These are phyloP conservation scores for Cocos nucifera DNA, from an alignment of 176 grass and related monocot genomes.

Conservation along the genomic window DNA sequence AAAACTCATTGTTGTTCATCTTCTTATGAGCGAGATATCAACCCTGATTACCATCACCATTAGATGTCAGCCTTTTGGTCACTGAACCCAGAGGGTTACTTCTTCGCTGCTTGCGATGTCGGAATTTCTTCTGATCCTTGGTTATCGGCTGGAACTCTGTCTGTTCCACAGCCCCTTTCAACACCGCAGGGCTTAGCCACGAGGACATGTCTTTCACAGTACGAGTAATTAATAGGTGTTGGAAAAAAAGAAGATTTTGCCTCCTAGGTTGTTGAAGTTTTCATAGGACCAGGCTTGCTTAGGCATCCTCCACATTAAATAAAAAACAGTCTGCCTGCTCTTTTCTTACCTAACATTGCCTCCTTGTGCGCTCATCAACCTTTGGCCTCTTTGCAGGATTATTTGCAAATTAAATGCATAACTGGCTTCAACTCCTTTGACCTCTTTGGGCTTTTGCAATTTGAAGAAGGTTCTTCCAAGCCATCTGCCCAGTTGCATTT, in stretches of 20 bases:
- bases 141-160: conserved; percentile 24
- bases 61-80: conserved; percentile 62
- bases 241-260: conserved; percentile 84
- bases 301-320: conserved; percentile 88
- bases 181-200: conserved; percentile 19
- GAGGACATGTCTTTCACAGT: conserved; percentile 67
- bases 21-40: conserved; percentile 38
- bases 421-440: conserved; percentile 82
- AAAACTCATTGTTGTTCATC: conserved; percentile 35
- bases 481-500: conserved; percentile 37
- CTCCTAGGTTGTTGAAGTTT: conserved; percentile 76
- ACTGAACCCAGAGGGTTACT: conserved; percentile 35
- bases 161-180: conserved; percentile 55
- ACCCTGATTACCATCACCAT: conserved; percentile 53
- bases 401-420: conserved; percentile 74
- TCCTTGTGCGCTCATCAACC: conserved; percentile 82
- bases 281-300: conserved; percentile 89
- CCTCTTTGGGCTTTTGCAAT: conserved; percentile 50
- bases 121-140: conserved; percentile 55
- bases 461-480: conserved; percentile 12
- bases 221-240: conserved; percentile 72
- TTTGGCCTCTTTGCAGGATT: conserved; percentile 81
- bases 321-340: conserved; percentile 82
- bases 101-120: conserved; percentile 45
- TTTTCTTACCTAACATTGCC: conserved; percentile 92